Evolutionary conservation across 73 alveolate species (phyloP).

Genomic region (Symbiodinium pilosum): DNA sequence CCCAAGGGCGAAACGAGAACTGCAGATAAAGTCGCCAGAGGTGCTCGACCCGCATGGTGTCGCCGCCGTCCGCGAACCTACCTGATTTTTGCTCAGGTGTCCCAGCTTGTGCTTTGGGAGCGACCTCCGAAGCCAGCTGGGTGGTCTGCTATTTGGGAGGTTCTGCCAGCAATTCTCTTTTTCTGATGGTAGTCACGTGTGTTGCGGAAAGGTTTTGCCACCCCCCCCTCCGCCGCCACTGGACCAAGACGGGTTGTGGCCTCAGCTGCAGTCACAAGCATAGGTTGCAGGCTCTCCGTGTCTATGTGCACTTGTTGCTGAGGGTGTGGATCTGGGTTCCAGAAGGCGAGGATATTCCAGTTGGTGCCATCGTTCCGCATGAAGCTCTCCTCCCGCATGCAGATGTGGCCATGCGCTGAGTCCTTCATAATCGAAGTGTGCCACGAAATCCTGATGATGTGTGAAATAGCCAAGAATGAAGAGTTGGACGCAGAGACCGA

Average conservation of each 20-base stretch:
- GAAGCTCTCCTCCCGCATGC: constrained; percentile 77
- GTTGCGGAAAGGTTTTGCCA: constrained; percentile 54
- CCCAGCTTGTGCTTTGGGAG: constrained; percentile 52
- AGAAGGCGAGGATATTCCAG: constrained; percentile 81
- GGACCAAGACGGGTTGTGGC: constrained; percentile 49
- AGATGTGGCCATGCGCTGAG: constrained; percentile 28
- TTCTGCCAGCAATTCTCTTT: neutral
- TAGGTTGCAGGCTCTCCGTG: neutral
- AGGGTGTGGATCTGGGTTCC: constrained; percentile 95
- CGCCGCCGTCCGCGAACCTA: neutral
- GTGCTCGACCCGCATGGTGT: neutral
- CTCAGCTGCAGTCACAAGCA: neutral
- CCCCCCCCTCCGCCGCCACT: constrained; percentile 88
- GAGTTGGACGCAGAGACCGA: neutral
- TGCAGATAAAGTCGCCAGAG: neutral
- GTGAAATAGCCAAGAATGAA: too few species aligned
- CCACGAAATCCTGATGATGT: too few species aligned
- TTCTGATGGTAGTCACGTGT: too few species aligned
- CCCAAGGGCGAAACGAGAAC: constrained; percentile 5
- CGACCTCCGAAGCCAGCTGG: constrained; percentile 92
- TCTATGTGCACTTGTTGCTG: neutral
- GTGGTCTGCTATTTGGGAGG: constrained; percentile 94
- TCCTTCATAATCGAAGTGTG: too few species aligned
- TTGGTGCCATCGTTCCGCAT: constrained; percentile 77
- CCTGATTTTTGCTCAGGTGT: neutral